Conservation (phyloP, 257 asterid genomes). For the Sherardia arvensis region DNA sequence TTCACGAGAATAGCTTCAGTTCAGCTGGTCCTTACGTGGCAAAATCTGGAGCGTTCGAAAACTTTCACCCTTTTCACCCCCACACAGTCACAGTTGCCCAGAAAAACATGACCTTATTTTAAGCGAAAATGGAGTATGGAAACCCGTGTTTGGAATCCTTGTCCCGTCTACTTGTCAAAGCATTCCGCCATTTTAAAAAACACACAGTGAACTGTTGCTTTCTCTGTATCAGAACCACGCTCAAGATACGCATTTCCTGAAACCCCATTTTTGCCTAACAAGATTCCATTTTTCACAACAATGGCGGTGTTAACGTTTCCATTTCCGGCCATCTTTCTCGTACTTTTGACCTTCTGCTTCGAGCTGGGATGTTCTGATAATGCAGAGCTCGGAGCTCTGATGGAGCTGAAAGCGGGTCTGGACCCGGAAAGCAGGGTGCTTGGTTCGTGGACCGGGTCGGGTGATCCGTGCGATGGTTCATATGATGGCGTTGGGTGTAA, state of each 20-base stretch:
- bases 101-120: background rate
- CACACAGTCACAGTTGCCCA: background rate
- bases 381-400: constrained; percentile 41
- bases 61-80: background rate
- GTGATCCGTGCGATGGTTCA: constrained; percentile 64
- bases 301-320: constrained; percentile 35
- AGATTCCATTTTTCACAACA: constrained; percentile 1
- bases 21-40: background rate
- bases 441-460: constrained; percentile 59
- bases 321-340: constrained; percentile 25
- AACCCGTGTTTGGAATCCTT: constrained; percentile 11
- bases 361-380: constrained; percentile 14
- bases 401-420: constrained; percentile 63
- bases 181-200: background rate
- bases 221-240: constrained; percentile 14
- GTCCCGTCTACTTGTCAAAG: constrained; percentile 16
- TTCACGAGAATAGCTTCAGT: constrained; percentile 1
- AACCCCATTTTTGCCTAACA: constrained; percentile 6
- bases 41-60: background rate
- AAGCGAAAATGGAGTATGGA: constrained; percentile 5
- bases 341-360: constrained; percentile 11
- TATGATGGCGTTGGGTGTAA: constrained; percentile 82
- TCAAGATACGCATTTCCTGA: background rate
- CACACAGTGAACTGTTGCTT: constrained; percentile 13
- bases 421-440: constrained; percentile 61